Base-by-base conservation (phyloP, 225 moss, liverwort and hornwort species). In the Physcomitrellopsis africana region DNA sequence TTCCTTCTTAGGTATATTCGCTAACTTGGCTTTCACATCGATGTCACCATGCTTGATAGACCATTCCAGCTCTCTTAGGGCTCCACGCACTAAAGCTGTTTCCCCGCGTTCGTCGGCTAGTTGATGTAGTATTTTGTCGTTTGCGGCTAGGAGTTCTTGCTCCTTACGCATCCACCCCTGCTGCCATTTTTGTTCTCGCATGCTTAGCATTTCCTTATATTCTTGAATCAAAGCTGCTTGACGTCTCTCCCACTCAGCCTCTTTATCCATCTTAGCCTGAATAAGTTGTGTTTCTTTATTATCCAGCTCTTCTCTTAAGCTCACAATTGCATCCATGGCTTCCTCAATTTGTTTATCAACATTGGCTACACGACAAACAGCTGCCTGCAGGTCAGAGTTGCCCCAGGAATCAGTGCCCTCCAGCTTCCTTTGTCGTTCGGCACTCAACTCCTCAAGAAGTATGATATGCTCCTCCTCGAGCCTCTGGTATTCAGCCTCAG, bases 41-140 rank as follows among this genome's bases (percentile, higher is more conserved):
- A 29, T 62, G 46, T 71, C 79, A 60, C 65, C 78, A 73, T 80
- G 85, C 79, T 89, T 91, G 43, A 89, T 72, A 7, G 70, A 80
- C 89, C 90, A 91, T 79, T 91, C 86, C 53, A 91, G 69, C 58
- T 93, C 93, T 66, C 82, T 76, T 58, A 88, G 70, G 56, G 74
- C 72, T 67, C 85, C 88, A 62, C 86, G 88, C 32, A 90, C 77
- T 14, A 82, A 74, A 45, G 76, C 79, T n/a, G 86, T 74, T 41
- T 93, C 91, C 70, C 82, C 84, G 23, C 70, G 70, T 73, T 87
- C 78, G 42, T 68, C 52, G 56, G 83, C 80, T 13, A 73, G 69
- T 52, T 77, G 67, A 74, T 77, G 86, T 64, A 83, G 82, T 55
- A 87, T 43, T 6, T 73, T 80, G 56, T 90, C 83, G 58, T 84